These are phyloP conservation scores for Macaranga tanarius DNA, from an alignment of 441 rosid species.

Conservation along the genomic window DNA sequence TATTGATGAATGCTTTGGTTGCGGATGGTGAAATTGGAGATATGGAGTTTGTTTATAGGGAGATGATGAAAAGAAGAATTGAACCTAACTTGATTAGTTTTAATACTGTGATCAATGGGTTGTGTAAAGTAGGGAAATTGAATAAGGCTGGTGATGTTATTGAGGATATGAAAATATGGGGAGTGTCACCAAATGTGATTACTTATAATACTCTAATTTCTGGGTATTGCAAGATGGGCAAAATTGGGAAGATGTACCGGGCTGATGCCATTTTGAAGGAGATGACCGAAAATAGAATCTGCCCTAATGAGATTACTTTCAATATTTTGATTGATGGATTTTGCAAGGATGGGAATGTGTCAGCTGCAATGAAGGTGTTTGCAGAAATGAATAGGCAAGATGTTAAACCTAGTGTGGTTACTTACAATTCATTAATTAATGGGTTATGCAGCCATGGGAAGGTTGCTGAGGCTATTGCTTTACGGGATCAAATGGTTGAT, in stretches of 20 bases:
- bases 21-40: conserved; percentile 40
- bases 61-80: conserved; percentile 66
- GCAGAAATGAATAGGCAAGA: conserved; percentile 64
- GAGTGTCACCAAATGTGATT: conserved; percentile 50
- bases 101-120: conserved; percentile 55
- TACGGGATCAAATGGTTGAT: conserved; percentile 53
- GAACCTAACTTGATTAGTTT: conserved; percentile 46
- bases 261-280: conserved; percentile 66
- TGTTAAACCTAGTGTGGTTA: conserved; percentile 50
- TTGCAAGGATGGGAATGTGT: conserved; percentile 64
- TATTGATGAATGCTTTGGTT: conserved; percentile 60
- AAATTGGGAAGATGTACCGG: conserved; percentile 69
- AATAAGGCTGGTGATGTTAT: conserved; percentile 60
- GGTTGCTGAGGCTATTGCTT: conserved; percentile 49
- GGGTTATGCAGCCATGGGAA: conserved; percentile 53
- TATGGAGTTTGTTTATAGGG: conserved; percentile 60
- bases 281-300: conserved; percentile 53
- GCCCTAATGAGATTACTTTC: conserved; percentile 56
- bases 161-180: conserved; percentile 67
- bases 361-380: conserved; percentile 56
- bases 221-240: conserved; percentile 71
- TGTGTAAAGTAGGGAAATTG: conserved; percentile 77
- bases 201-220: conserved; percentile 64
- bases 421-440: conserved; percentile 63
- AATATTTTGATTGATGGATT: conserved; percentile 79